phyloP scores from a whole-genome alignment of 257 asterid species.

The Solanum okadae region DNA sequence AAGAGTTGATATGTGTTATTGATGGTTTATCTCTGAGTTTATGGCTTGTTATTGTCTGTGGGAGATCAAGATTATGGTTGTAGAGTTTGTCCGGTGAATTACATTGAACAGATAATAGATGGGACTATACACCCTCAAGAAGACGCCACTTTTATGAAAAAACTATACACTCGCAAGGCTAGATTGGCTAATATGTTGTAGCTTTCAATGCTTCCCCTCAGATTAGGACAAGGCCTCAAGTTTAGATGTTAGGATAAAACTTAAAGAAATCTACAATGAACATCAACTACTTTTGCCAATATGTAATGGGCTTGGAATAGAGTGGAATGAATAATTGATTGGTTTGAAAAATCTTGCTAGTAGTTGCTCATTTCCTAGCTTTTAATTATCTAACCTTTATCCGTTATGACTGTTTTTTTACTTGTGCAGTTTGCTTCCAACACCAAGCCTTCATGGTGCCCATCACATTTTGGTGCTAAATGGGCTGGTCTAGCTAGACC shows the following conservation, averaged over 20 bases:
- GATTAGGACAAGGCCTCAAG: background rate
- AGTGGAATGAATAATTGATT: background rate
- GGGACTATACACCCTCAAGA: background rate
- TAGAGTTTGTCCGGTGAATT: background rate
- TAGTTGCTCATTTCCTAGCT: background rate
- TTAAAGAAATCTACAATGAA: background rate
- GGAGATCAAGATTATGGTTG: background rate
- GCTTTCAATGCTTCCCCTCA: background rate
- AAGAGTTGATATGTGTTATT: background rate
- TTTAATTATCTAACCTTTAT: background rate
- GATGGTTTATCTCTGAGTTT: background rate
- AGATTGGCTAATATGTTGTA: background rate
- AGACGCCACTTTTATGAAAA: background rate
- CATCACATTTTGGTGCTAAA: constrained; percentile 4
- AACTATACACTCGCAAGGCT: background rate
- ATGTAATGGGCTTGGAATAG: background rate
- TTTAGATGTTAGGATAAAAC: background rate
- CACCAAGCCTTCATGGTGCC: constrained; percentile 22
- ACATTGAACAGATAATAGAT: background rate
- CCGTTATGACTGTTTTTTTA: background rate
- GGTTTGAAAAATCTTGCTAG: background rate
- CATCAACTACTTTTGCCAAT: background rate
- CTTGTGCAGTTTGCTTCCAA: constrained; percentile 24
- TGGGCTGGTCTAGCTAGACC: constrained; percentile 36
- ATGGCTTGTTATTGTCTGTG: background rate